phyloP scores from a whole-genome alignment of 2,329 filamentous ascomycete genomes.

The Diaporthe amygdali region DNA sequence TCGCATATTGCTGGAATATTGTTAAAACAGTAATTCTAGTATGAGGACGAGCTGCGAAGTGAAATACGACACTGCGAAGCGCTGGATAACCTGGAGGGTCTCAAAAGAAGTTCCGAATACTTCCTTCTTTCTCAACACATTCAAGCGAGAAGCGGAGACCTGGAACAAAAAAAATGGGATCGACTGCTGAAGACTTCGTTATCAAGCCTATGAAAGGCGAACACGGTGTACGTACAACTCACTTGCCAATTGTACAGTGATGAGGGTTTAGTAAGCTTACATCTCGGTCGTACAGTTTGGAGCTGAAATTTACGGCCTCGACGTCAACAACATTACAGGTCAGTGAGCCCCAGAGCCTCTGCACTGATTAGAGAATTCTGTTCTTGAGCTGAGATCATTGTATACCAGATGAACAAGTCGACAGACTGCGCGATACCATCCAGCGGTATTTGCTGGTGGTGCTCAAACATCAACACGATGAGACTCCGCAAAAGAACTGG shows the following conservation, averaged over 20 bases:
- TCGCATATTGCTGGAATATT: no score
- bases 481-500: neutral
- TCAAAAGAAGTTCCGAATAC: no score
- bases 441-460: neutral
- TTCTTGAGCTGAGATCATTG: neutral
- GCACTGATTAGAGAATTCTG: neutral
- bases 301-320: neutral
- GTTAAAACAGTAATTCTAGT: no score
- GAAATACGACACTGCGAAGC: no score
- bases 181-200: neutral
- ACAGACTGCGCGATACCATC: neutral
- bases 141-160: no score
- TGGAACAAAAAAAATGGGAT: no score
- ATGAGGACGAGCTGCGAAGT: no score
- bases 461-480: neutral
- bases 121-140: no score
- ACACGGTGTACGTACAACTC: neutral
- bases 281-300: constrained; percentile 2
- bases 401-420: neutral
- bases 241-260: no score
- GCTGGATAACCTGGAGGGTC: no score
- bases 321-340: constrained; percentile 5
- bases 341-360: neutral
- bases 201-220: neutral
- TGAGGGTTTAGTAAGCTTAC: no score